Percentiles rank a stretch among this genome's conserved stretches.
phyloP scores from a whole-genome alignment of 2,329 filamentous ascomycete species.

The Monilinia vaccinii-corymbosi region DNA sequence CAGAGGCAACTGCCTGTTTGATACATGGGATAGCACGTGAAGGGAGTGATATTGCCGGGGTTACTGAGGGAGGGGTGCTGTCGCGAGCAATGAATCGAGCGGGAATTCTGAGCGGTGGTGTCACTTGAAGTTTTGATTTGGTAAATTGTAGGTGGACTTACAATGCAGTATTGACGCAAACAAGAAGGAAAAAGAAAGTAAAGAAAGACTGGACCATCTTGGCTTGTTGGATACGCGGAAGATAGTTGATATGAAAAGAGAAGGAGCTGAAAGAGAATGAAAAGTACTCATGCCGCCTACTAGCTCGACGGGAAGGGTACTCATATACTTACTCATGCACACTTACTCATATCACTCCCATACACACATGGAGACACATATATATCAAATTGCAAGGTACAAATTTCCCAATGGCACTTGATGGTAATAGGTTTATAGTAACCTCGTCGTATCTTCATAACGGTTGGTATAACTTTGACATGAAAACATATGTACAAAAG shows the following conservation, averaged over 20 bases:
- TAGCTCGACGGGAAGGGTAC: too few relatives aligned
- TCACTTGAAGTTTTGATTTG: neutral
- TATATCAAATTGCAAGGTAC: neutral
- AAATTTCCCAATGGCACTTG: neutral
- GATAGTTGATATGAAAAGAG: neutral
- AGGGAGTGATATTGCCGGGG: neutral
- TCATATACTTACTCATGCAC: too few relatives aligned
- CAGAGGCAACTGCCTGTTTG: neutral
- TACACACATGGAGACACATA: neutral
- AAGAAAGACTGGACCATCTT: neutral
- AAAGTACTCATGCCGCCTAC: neutral
- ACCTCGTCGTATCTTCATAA: neutral
- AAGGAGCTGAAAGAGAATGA: neutral
- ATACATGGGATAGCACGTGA: conserved; percentile 1
- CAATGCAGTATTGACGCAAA: neutral
- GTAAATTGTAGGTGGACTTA: neutral
- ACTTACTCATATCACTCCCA: neutral
- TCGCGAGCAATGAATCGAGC: neutral
- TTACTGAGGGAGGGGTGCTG: neutral
- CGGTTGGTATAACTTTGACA: neutral
- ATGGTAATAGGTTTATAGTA: neutral
- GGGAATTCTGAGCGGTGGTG: neutral
- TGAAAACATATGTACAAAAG: neutral
- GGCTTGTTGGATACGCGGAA: neutral
- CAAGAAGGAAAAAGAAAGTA: neutral